A percentile compares a stretch with the other conserved stretches of the same genome.
phyloP scores from a whole-genome alignment of 2,329 filamentous ascomycete species.

The Cercospora sp. region DNA sequence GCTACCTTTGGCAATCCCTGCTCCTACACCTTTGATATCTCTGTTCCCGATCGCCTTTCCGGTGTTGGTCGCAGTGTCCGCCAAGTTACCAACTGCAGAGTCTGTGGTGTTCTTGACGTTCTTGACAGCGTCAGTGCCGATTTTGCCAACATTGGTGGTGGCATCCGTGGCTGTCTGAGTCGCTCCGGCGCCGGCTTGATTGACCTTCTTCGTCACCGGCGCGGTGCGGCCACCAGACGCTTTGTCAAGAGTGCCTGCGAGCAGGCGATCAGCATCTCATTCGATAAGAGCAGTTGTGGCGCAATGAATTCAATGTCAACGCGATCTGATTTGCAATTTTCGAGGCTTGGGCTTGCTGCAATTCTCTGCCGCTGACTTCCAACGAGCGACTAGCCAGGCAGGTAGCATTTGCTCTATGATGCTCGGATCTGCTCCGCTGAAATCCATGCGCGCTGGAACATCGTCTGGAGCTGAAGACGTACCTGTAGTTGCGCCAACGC shows the following conservation, averaged over 20 bases:
- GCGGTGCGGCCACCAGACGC: constrained; percentile 35
- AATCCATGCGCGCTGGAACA: constrained; percentile 28
- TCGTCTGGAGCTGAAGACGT: constrained; percentile 26
- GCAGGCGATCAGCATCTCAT: constrained; percentile 12
- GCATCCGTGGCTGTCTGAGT: constrained; percentile 40
- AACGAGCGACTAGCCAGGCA: constrained; percentile 32
- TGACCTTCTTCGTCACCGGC: constrained; percentile 38
- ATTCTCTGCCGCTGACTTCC: constrained; percentile 30
- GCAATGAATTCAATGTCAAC: background rate
- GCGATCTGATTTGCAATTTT: constrained; percentile 9
- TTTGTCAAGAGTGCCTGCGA: constrained; percentile 39
- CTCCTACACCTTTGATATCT: constrained; percentile 36
- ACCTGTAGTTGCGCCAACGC: constrained; percentile 35
- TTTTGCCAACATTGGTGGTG: constrained; percentile 43
- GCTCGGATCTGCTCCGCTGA: constrained; percentile 22
- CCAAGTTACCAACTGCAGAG: constrained; percentile 33
- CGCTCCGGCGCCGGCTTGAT: constrained; percentile 39
- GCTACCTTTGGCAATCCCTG: constrained; percentile 26
- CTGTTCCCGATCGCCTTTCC: constrained; percentile 31
- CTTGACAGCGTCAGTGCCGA: constrained; percentile 34
- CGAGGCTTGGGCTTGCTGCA: constrained; percentile 13
- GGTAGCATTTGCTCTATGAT: constrained; percentile 31
- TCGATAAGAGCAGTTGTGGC: background rate
- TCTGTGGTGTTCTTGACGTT: constrained; percentile 40
- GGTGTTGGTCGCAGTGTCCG: constrained; percentile 35